phyloP scores from a whole-genome alignment of 2,329 filamentous ascomycete species.

The Fonsecaea monophora region DNA sequence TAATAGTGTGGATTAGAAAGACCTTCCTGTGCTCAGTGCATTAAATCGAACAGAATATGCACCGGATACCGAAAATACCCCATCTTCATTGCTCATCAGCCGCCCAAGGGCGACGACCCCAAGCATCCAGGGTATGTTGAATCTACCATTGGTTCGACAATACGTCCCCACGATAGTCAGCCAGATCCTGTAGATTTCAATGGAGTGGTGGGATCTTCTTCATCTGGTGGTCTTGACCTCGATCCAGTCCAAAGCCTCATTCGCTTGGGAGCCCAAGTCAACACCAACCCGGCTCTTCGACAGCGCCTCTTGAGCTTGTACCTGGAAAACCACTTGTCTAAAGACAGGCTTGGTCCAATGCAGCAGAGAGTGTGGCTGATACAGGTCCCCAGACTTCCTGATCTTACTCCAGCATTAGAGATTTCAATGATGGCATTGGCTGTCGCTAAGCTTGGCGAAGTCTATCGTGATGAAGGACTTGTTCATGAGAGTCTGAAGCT shows the following conservation, averaged over 20 bases:
- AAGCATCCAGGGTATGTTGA: neutral
- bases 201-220: neutral
- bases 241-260: slow-evolving; percentile 3
- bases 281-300: slow-evolving; percentile 35
- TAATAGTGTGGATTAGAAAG: slow-evolving; percentile 44
- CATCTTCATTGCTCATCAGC: slow-evolving; percentile 42
- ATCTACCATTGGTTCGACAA: neutral
- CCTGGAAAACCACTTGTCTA: slow-evolving; percentile 38
- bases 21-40: slow-evolving; percentile 44
- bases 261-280: slow-evolving; percentile 14
- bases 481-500: slow-evolving; percentile 43
- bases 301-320: slow-evolving; percentile 44
- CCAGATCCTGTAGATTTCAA: neutral
- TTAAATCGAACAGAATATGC: slow-evolving; percentile 43
- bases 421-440: slow-evolving; percentile 43
- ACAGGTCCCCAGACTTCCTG: slow-evolving; percentile 40
- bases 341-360: slow-evolving; percentile 17
- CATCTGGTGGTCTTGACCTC: neutral
- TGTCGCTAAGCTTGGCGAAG: slow-evolving; percentile 42
- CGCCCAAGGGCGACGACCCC: slow-evolving; percentile 7
- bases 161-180: neutral
- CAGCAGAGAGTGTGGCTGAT: slow-evolving; percentile 42
- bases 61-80: slow-evolving; percentile 43
- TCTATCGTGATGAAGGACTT: slow-evolving; percentile 35
- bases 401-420: slow-evolving; percentile 42